phyloP scores from a whole-genome alignment of 139 green algal species.

The Micractinium conductrix region DNA sequence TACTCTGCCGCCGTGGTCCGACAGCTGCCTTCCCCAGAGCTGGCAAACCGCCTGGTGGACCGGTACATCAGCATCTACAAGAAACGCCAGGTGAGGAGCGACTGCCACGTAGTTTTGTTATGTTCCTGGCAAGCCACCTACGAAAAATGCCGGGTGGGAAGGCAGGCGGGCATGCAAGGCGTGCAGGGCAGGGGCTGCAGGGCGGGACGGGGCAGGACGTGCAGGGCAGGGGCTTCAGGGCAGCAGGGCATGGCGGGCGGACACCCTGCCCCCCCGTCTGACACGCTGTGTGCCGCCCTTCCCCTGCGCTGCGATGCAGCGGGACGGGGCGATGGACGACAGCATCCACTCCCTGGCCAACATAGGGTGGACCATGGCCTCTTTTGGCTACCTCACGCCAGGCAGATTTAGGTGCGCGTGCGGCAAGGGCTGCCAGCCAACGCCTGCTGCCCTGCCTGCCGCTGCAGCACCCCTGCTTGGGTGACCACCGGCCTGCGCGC shows the following conservation, averaged over 20 bases:
- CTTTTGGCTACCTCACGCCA: constrained; percentile 15
- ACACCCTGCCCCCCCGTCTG: background rate
- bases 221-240: too few relatives aligned
- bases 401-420: background rate
- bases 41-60: constrained; percentile 8
- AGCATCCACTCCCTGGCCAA: constrained; percentile 26
- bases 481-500: too few relatives aligned
- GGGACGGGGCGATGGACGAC: background rate
- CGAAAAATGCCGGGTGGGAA: too few relatives aligned
- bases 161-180: too few relatives aligned
- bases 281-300: background rate
- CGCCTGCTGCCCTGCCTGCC: background rate
- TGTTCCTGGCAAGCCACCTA: background rate
- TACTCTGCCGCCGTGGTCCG: background rate
- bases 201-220: too few relatives aligned
- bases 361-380: constrained; percentile 23
- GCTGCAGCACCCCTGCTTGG: too few relatives aligned
- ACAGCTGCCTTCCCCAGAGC: background rate
- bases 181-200: too few relatives aligned
- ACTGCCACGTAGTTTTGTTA: background rate
- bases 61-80: background rate
- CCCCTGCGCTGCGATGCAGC: too few relatives aligned
- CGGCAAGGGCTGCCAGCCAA: background rate
- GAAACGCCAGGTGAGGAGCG: background rate
- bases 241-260: too few relatives aligned